Evolutionary conservation across 768 basidiomycete species (phyloP).

Genomic region (Boletus edulis): DNA sequence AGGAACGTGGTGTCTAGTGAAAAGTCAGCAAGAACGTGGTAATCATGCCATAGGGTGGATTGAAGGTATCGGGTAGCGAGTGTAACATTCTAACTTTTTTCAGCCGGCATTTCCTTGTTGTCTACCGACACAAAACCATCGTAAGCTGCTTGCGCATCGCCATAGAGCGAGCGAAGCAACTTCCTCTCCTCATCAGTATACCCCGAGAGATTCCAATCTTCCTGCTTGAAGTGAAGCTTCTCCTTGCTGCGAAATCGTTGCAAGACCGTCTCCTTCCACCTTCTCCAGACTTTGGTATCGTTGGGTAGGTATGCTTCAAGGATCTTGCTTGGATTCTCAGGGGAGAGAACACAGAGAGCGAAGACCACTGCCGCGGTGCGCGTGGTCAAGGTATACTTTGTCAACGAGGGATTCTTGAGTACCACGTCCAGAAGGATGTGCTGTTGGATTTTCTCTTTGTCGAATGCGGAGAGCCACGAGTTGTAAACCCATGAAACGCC

Average conservation of each 20-base stretch:
- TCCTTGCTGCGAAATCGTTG: neutral
- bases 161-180: slow-evolving; percentile 1
- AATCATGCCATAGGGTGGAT: too few relatives aligned
- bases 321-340: slow-evolving; percentile 5
- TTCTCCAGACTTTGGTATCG: slow-evolving; percentile 8
- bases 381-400: slow-evolving; percentile 2
- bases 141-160: slow-evolving; percentile 1
- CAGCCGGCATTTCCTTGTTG: neutral
- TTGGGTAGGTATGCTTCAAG: slow-evolving; percentile 8
- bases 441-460: slow-evolving; percentile 22
- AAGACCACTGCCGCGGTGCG: slow-evolving; percentile 5
- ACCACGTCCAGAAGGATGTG: slow-evolving; percentile 2
- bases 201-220: slow-evolving; percentile 1
- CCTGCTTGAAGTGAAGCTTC: neutral
- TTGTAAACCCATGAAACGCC: slow-evolving; percentile 29
- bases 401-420: neutral
- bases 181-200: neutral
- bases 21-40: too few relatives aligned
- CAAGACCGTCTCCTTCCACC: slow-evolving; percentile 3
- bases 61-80: too few relatives aligned
- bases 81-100: neutral
- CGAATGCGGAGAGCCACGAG: slow-evolving; percentile 29
- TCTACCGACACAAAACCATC: neutral
- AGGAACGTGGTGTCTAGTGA: too few relatives aligned
- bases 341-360: slow-evolving; percentile 3